Base-by-base conservation (phyloP, 768 basidiomycete genomes). In the Agrocybe chaxingu region DNA sequence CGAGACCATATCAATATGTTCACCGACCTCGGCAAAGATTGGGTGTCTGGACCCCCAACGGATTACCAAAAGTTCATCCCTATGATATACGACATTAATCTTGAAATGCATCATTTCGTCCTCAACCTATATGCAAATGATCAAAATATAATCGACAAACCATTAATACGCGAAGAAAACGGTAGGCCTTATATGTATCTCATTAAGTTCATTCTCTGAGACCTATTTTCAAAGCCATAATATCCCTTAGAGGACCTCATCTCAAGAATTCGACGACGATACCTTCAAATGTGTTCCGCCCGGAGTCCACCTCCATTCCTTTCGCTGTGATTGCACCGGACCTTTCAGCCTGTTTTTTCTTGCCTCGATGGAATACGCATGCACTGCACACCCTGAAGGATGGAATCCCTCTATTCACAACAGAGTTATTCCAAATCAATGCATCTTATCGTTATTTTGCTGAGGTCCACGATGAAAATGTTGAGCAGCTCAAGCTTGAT, bases 1-100 rank as follows among this genome's bases (percentile, higher is more conserved):
- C 83, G 93, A 38, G 96, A 98, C 62, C 96, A 98, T 62, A 82
- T 94, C 69, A 95, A 92, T 60, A 90, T 98, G 79, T 81, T 98
- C 60, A 85, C 85, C 3, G 96, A 98, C 66, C 77, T 98, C n/a
- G 84, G 85, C 32, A 89, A 85, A 57, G 96, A 98, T 62, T 98
- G 95, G 93, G 77, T 75, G 18, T 81, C 87, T 8, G 93, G 92
- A 3, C 87, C 90, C 19, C 84, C 86, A 0, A 82, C 78, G 32
- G 87, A 92, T 62, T 89, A 85, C 63, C 73, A 85, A 54, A 85
- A 84, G 41, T 98, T 94, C 65, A 75, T 93, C 16, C 95, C 96
- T 0, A 92, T 80, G 65, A 62, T 83, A 6, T 98, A 98, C 67
- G 66, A 66, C 11, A 67, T 95, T 55, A 75, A 86, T 43, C 56